Percentiles rank a stretch among this genome's conserved stretches.
Conservation (phyloP, 1,284 basidiomycete genomes). For the Ceratobasidium sp. region DNA sequence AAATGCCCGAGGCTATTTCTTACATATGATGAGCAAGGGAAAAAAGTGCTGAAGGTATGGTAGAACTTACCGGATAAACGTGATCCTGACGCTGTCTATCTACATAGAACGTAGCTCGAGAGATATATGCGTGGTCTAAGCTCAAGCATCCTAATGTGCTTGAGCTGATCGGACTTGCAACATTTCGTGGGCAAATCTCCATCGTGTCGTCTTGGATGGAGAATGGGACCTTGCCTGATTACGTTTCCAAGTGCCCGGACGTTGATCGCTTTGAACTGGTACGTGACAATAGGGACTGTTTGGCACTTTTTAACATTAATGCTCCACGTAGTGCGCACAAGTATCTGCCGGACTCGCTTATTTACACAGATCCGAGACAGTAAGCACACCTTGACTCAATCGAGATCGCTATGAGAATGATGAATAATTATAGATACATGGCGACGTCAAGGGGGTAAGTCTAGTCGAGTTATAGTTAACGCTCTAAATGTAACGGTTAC, state of each 20-base stretch:
- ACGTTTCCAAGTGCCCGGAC: background rate
- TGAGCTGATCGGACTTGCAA: conserved; percentile 8
- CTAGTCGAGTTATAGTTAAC: no score
- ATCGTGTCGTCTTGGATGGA: conserved; percentile 30
- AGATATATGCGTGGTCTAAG: conserved; percentile 34
- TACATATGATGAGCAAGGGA: background rate
- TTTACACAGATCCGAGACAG: background rate
- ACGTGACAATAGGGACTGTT: no score
- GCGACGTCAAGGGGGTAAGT: conserved; percentile 11
- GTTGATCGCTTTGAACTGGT: conserved; percentile 6
- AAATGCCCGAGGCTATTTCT: background rate
- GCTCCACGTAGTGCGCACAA: background rate
- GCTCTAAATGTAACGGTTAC: no score
- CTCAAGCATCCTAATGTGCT: conserved; percentile 3
- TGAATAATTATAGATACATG: background rate
- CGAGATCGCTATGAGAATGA: background rate
- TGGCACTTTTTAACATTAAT: no score
- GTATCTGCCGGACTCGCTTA: background rate
- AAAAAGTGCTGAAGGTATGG: background rate
- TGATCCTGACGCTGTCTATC: background rate
- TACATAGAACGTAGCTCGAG: conserved; percentile 23
- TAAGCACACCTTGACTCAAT: background rate
- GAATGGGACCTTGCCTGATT: background rate
- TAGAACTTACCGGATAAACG: no score
- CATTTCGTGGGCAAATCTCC: background rate